These are phyloP conservation scores for Sisymbrium altissimum DNA, from an alignment of 345 rosid genomes.

Conservation along the genomic window DNA sequence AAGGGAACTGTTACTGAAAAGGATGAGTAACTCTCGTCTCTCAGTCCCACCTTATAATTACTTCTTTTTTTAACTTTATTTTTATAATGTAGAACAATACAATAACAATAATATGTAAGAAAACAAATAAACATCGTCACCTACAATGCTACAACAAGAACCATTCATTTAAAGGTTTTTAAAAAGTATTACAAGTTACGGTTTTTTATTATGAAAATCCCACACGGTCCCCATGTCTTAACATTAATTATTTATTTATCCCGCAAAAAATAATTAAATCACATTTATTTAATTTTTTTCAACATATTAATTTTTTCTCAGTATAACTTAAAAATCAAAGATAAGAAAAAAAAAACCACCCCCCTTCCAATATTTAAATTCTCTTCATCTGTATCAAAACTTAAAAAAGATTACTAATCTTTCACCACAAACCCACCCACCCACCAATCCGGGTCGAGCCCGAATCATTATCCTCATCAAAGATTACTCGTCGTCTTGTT, in stretches of 20 bases:
- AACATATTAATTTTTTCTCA: constrained; percentile 3
- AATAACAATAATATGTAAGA: constrained; percentile 21
- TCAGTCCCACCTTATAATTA: constrained; percentile 18
- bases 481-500: constrained; percentile 32
- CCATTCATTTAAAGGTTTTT: constrained; percentile 12
- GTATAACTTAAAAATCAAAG: constrained; percentile 30
- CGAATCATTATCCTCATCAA: not conserved
- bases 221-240: constrained; percentile 16
- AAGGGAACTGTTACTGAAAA: constrained; percentile 36
- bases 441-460: constrained; percentile 9
- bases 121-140: constrained; percentile 23
- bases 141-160: constrained; percentile 11
- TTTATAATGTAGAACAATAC: constrained; percentile 24
- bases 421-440: not conserved
- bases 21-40: constrained; percentile 35
- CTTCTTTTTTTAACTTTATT: not conserved
- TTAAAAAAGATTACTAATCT: constrained; percentile 17
- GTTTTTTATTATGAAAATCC: constrained; percentile 5
- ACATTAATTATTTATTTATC: not conserved
- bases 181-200: constrained; percentile 11
- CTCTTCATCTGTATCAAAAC: constrained; percentile 33
- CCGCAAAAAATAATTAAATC: constrained; percentile 13
- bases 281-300: constrained; percentile 10
- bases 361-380: constrained; percentile 34
- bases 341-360: not conserved